Percentiles rank a stretch among this genome's conserved stretches.
phyloP scores from a whole-genome alignment of 192 early-diverging fungal species.

The Umbelopsis ramanniana region DNA sequence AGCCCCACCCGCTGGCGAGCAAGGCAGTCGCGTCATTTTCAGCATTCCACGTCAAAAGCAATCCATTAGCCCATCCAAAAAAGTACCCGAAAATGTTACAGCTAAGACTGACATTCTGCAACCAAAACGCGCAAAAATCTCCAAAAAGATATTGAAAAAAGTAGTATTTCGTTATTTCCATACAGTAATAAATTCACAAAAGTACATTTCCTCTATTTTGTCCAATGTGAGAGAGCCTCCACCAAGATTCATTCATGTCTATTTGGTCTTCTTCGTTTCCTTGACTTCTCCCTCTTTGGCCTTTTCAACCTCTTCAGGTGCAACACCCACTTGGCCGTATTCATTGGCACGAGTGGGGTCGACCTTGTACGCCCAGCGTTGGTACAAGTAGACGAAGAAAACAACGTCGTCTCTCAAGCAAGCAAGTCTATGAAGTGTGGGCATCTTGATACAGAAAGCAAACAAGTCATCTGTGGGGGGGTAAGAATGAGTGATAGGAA shows the following conservation, averaged over 20 bases:
- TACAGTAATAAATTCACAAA: slow-evolving; percentile 6
- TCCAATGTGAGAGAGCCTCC: too few relatives aligned
- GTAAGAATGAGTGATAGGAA: neutral
- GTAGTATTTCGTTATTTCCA: slow-evolving; percentile 15
- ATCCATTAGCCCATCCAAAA: neutral
- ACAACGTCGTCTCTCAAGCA: slow-evolving; percentile 87
- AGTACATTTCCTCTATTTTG: neutral
- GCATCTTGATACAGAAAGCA: slow-evolving; percentile 95
- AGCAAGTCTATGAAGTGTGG: slow-evolving; percentile 83
- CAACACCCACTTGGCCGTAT: slow-evolving; percentile 76
- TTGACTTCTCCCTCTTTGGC: slow-evolving; percentile 37
- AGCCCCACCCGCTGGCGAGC: slow-evolving; percentile 22
- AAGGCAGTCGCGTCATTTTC: slow-evolving; percentile 7
- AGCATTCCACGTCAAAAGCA: neutral
- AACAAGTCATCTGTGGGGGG: slow-evolving; percentile 77
- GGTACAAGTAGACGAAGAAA: slow-evolving; percentile 88
- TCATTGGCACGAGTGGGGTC: slow-evolving; percentile 89
- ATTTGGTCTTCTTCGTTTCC: slow-evolving; percentile 27
- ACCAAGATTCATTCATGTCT: neutral
- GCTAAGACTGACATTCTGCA: neutral
- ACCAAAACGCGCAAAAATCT: neutral
- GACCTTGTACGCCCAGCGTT: slow-evolving; percentile 77
- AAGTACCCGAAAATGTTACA: neutral
- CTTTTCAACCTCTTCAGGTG: slow-evolving; percentile 36
- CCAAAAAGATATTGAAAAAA: neutral